Conservation (phyloP, 139 green algal genomes). For the Nannochloris sp. region DNA sequence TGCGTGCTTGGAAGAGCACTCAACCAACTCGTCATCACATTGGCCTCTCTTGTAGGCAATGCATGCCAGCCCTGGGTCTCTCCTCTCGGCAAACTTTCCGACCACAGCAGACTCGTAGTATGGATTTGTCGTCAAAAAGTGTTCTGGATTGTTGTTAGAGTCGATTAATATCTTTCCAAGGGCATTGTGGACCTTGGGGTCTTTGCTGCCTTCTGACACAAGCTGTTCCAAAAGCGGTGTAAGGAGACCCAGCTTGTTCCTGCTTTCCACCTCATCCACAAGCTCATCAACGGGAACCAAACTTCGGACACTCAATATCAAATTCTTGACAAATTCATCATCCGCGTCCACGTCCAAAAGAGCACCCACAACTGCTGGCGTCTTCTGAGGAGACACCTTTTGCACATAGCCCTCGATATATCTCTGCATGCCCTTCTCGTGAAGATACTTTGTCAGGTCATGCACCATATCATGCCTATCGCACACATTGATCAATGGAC, state of each 20-base stretch:
- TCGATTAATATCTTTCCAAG: constrained; percentile 99
- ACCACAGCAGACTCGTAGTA: constrained; percentile 88
- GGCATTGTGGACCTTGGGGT: constrained; percentile 96
- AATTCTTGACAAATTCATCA: constrained; percentile 94
- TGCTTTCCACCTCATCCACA: constrained; percentile 50
- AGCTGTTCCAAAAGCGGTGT: constrained; percentile 97
- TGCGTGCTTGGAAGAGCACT: constrained; percentile 91
- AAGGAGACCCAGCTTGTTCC: constrained; percentile 91
- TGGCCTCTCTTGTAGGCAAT: constrained; percentile 92
- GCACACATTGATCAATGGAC: constrained; percentile 99
- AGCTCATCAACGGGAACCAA: constrained; percentile 81
- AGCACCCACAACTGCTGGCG: constrained; percentile 80
- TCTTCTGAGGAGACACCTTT: constrained; percentile 78
- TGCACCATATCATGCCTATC: constrained; percentile 92
- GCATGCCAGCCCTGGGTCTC: constrained; percentile 93
- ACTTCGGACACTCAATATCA: constrained; percentile 93
- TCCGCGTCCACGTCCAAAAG: constrained; percentile 91
- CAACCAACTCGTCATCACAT: constrained; percentile 93
- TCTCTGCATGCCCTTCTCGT: constrained; percentile 77
- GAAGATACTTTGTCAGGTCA: constrained; percentile 93
- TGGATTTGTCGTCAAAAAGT: constrained; percentile 99
- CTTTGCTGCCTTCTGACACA: constrained; percentile 81
- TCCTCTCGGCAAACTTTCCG: constrained; percentile 94
- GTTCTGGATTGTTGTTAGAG: constrained; percentile 99
- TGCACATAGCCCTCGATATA: constrained; percentile 99